A percentile compares a stretch with the other conserved stretches of the same genome.
These are phyloP conservation scores for Arthrocladium fulminans DNA, from an alignment of 2,329 filamentous ascomycete genomes.

Conservation along the genomic window DNA sequence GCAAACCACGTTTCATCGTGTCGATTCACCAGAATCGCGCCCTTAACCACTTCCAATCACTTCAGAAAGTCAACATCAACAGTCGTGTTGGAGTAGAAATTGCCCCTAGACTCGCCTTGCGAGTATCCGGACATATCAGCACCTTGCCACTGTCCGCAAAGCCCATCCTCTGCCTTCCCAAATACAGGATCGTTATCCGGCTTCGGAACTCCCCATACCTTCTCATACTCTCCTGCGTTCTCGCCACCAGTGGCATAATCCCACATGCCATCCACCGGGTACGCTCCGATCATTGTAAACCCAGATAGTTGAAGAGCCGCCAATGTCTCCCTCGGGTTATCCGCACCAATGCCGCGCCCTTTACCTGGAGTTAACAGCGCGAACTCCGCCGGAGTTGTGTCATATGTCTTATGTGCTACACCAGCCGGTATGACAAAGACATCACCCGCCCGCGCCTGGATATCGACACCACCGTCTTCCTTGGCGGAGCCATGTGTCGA, in stretches of 20 bases:
- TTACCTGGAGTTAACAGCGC: conserved; percentile 39
- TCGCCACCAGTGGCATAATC: conserved; percentile 43
- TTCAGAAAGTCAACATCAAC: too few species aligned
- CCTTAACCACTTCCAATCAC: too few species aligned
- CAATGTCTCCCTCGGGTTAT: conserved; percentile 30
- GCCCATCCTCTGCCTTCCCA: conserved; percentile 30
- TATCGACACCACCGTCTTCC: conserved; percentile 43
- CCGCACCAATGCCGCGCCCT: conserved; percentile 29
- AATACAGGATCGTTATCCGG: conserved; percentile 43
- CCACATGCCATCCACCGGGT: conserved; percentile 41
- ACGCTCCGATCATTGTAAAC: conserved; percentile 52
- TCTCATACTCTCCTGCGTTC: conserved; percentile 33
- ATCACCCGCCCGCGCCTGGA: conserved; percentile 45
- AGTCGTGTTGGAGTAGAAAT: too few species aligned
- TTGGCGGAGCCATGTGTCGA: conserved; percentile 32
- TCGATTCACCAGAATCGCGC: too few species aligned
- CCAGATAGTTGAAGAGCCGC: conserved; percentile 31
- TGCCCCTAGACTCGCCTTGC: too few species aligned
- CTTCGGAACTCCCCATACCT: conserved; percentile 39
- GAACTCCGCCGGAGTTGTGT: conserved; percentile 34
- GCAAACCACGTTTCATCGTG: too few species aligned
- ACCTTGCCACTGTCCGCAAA: conserved; percentile 32
- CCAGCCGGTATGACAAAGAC: conserved; percentile 53
- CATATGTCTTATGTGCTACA: conserved; percentile 46
- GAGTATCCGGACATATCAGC: too few species aligned